Conservation (phyloP, 2,329 filamentous ascomycete species). For the Dactylellina cionopaga region DNA sequence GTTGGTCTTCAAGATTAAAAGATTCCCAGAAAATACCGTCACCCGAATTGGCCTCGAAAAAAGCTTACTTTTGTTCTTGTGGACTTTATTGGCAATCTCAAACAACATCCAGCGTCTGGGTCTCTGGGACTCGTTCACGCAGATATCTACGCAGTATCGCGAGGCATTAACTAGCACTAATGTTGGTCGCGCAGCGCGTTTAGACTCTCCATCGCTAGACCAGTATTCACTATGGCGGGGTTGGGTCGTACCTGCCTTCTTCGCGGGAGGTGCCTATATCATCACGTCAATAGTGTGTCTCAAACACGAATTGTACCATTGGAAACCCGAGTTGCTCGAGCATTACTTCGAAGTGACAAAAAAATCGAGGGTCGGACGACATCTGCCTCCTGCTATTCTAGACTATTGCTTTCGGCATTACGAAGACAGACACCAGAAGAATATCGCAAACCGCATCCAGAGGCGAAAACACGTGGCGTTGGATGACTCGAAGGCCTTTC, state of each 20-base stretch:
- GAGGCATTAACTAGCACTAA: conserved; percentile 5
- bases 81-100: conserved; percentile 5
- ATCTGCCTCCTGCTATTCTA: neutral
- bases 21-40: conserved; percentile 4
- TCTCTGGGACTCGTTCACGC: conserved; percentile 6
- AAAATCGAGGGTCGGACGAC: neutral
- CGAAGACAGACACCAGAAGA: neutral
- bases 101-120: conserved; percentile 10
- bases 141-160: conserved; percentile 13
- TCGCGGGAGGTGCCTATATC: conserved; percentile 6
- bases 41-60: conserved; percentile 6
- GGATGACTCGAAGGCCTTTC: conserved; percentile 7
- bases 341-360: conserved; percentile 10
- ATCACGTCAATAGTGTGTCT: neutral
- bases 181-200: neutral
- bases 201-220: conserved; percentile 4
- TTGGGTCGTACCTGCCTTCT: conserved; percentile 10
- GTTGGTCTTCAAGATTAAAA: conserved; percentile 12
- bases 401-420: conserved; percentile 3
- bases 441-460: conserved; percentile 12
- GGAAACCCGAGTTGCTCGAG: conserved; percentile 16
- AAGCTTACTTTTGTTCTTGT: neutral
- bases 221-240: conserved; percentile 10
- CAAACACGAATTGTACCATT: conserved; percentile 11
- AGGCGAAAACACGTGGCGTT: conserved; percentile 10